Base-by-base conservation (phyloP, 2,329 filamentous ascomycete genomes). In the Botrytis galanthina region DNA sequence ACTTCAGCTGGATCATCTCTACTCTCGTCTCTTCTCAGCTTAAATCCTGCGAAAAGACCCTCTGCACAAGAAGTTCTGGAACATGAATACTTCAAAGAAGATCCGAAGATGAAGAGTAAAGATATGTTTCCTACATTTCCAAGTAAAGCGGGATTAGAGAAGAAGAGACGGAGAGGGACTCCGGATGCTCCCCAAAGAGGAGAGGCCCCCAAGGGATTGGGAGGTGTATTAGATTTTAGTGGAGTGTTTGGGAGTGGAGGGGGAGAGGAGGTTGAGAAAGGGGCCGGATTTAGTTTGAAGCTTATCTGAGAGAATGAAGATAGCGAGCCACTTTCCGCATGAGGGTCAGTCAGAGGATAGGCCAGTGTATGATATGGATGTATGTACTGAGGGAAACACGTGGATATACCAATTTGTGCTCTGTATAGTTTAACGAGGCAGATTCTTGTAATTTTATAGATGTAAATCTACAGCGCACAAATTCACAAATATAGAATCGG, bases 91-190 rank as follows among this genome's bases (percentile, higher is more conserved):
- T 99, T 99, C 82, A 86, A 82, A 29, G 95, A 98, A 83, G 92
- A 97, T 78, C 96, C 96, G 0, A 92, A 92, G 75, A 93, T 95
- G 1, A 98, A 98, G 84, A 90, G 92, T 12, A 92, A 93, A 81
- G 92, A 92, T 78, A 92, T 99, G 91, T 98, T 99, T 81, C 96
- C 96, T 3, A 98, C 96, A 0, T 99, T 98, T 81, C 96, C 96
- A 0, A 96, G 93, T 78, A 98, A 97, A 82, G 96, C 96, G 0
- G 94, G 94, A 1, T 92, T 96, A 85, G 96, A 99, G 85, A 92
- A 91, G 80, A 86, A 94, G 78, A 86, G 93, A 76, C 86, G 89
- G 54, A 86, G 88, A 74, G 89, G 90, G 74, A 95, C 91, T 76
- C 96, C 96, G 1, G 91, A 94, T 81, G 96, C 96, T 10, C 96